Percentiles rank a stretch among this genome's conserved stretches.
phyloP scores from a whole-genome alignment of 2,329 filamentous ascomycete species.

The Colletotrichum aenigma region DNA sequence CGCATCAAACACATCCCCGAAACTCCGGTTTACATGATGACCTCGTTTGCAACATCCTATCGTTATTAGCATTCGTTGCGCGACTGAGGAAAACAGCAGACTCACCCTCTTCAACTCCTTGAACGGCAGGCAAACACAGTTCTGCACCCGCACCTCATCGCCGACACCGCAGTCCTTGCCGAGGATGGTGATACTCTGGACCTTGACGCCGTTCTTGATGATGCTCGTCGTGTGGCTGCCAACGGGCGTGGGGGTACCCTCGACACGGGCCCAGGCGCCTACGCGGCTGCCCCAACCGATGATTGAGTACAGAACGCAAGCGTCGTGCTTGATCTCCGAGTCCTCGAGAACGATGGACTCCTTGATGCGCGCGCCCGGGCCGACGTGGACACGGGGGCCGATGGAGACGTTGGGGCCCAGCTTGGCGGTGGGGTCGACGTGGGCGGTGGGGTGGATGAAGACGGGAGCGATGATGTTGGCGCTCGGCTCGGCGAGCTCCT shows the following conservation, averaged over 20 bases:
- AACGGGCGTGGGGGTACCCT: conserved; percentile 88
- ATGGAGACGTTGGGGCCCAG: conserved; percentile 96
- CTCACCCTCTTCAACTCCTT: conserved; percentile 96
- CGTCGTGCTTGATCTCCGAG: conserved; percentile 93
- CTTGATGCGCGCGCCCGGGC: conserved; percentile 89
- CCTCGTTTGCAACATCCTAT: conserved; percentile 84
- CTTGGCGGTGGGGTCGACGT: conserved; percentile 93
- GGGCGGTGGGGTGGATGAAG: conserved; percentile 91
- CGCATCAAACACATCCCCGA: neutral
- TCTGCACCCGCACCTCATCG: conserved; percentile 95
- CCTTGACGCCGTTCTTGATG: conserved; percentile 97
- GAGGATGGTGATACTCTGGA: conserved; percentile 96
- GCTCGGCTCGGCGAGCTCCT: conserved; percentile 82
- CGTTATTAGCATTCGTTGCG: conserved; percentile 27
- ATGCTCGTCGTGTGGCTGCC: conserved; percentile 92
- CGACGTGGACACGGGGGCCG: conserved; percentile 84
- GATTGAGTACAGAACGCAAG: conserved; percentile 93
- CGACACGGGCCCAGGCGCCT: conserved; percentile 97
- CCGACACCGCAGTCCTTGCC: conserved; percentile 95
- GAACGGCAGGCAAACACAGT: conserved; percentile 96
- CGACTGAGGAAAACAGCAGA: conserved; percentile 24
- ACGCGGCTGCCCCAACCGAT: conserved; percentile 97
- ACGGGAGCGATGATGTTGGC: conserved; percentile 90
- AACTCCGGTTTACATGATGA: conserved; percentile 78
- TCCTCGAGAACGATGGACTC: conserved; percentile 96